These are phyloP conservation scores for Xerocomus spinulosus DNA, from an alignment of 768 basidiomycete species.

Conservation along the genomic window DNA sequence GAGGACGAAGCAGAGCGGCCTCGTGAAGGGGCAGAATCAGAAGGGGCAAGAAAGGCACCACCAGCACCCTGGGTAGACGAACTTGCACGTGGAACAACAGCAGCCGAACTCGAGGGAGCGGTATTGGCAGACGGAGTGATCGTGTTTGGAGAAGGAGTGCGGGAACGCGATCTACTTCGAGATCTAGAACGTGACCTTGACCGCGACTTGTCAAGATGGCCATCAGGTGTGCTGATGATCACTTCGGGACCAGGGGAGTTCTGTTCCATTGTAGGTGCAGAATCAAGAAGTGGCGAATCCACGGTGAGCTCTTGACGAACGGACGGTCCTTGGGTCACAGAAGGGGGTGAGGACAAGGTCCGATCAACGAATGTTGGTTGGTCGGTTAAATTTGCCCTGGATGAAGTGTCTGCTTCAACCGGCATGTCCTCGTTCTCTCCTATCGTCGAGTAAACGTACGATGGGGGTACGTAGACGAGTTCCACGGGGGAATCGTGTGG, in stretches of 20 bases:
- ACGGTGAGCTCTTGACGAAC: conserved; percentile 2
- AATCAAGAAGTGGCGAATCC: conserved; percentile 15
- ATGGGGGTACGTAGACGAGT: conserved; percentile 66
- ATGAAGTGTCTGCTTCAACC: conserved; percentile 17
- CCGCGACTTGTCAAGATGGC: conserved; percentile 28
- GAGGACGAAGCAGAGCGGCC: conserved; percentile 33
- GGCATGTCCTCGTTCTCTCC: conserved; percentile 17
- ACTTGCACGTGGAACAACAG: conserved; percentile 11
- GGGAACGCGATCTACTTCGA: conserved; percentile 37
- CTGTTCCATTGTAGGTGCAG: conserved; percentile 11
- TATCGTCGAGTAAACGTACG: conserved; percentile 23
- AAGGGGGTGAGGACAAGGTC: conserved; percentile 7
- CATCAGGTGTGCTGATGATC: conserved; percentile 35
- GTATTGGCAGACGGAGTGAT: conserved; percentile 11
- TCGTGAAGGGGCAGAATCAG: conserved; percentile 17
- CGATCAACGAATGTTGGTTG: conserved; percentile 14
- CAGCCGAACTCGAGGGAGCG: conserved; percentile 7
- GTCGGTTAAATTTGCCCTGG: conserved; percentile 17
- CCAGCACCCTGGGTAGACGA: conserved; percentile 13
- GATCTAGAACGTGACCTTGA: conserved; percentile 32
- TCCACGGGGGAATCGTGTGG: conserved; percentile 54
- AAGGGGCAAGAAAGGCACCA: conserved; percentile 24
- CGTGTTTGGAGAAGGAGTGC: conserved; percentile 42
- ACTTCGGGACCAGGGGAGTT: conserved; percentile 25
- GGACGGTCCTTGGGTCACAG: neutral